Percentiles rank a stretch among this genome's conserved stretches.
phyloP scores from a whole-genome alignment of 371 early-diverging fungal species.

The Batrachochytrium dendrobatidis region DNA sequence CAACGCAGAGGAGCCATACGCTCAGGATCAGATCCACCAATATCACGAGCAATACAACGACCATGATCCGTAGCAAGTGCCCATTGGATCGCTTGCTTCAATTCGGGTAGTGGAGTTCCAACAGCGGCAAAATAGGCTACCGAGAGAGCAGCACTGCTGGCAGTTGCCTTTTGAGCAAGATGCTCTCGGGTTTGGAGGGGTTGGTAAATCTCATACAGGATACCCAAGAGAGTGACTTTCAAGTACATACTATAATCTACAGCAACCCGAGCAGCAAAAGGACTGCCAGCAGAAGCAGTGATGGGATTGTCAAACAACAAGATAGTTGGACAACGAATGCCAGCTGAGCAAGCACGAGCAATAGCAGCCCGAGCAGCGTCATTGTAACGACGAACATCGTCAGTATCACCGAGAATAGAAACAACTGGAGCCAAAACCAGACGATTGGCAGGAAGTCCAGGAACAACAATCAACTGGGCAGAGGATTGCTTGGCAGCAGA shows the following conservation, averaged over 20 bases:
- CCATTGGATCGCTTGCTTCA: constrained; percentile 25
- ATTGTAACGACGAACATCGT: constrained; percentile 70
- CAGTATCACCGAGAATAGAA: constrained; percentile 61
- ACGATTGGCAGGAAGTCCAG: constrained; percentile 15
- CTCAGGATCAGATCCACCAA: constrained; percentile 79
- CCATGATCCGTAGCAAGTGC: constrained; percentile 70
- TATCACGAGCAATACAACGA: constrained; percentile 66
- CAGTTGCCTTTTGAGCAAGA: constrained; percentile 6
- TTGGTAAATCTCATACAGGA: constrained; percentile 63
- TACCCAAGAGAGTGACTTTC: constrained; percentile 66
- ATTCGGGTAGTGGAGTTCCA: constrained; percentile 19
- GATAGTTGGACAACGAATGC: constrained; percentile 14
- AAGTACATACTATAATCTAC: constrained; percentile 54
- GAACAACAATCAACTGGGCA: neutral
- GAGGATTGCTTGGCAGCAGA: neutral
- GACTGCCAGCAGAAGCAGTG: constrained; percentile 11
- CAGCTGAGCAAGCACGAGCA: constrained; percentile 8
- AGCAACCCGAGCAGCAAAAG: constrained; percentile 16
- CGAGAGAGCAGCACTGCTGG: neutral
- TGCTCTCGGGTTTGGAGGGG: constrained; percentile 79
- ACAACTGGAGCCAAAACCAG: constrained; percentile 68
- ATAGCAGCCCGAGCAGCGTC: constrained; percentile 20
- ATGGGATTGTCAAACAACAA: neutral
- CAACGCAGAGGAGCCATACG: constrained; percentile 75
- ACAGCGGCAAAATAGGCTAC: neutral